Evolutionary conservation across 2,329 filamentous ascomycete genomes (phyloP).

Genomic region (Biscogniauxia sp.): DNA sequence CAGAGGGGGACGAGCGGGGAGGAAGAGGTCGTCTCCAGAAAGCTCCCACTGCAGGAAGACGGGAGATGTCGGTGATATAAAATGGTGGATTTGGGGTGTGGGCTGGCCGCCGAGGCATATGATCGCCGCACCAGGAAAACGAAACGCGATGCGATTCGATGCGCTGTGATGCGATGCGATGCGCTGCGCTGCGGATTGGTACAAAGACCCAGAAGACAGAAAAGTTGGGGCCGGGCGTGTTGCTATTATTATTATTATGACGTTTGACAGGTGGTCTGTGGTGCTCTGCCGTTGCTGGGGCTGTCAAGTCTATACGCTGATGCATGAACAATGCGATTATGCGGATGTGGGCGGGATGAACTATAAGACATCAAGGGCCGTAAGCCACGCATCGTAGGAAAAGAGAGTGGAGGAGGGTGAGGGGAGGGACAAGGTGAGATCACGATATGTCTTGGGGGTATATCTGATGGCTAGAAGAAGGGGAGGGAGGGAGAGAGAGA

Average conservation of each 20-base stretch:
- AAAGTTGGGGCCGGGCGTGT: neutral
- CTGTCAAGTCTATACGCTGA: slow-evolving; percentile 23
- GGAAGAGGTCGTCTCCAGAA: slow-evolving; percentile 27
- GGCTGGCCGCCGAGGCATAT: slow-evolving; percentile 12
- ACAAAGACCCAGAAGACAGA: neutral
- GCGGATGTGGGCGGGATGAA: slow-evolving; percentile 10
- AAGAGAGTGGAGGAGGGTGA: neutral
- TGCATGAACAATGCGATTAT: slow-evolving; percentile 29
- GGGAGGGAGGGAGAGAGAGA: neutral
- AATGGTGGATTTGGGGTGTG: slow-evolving; percentile 10
- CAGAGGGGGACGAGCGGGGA: slow-evolving; percentile 57
- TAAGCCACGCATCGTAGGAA: neutral
- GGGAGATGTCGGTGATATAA: slow-evolving; percentile 7
- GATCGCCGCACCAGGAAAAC: slow-evolving; percentile 3
- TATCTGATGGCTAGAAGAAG: neutral
- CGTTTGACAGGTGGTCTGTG: slow-evolving; percentile 23
- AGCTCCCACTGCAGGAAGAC: slow-evolving; percentile 16
- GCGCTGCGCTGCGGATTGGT: neutral
- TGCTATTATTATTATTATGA: slow-evolving; percentile 16
- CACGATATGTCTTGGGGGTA: neutral
- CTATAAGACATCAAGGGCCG: slow-evolving; percentile 17
- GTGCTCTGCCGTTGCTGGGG: slow-evolving; percentile 21
- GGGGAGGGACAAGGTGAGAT: neutral
- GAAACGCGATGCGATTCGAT: too few species aligned
- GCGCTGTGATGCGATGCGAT: too few species aligned